These are phyloP conservation scores for Colletotrichum magnum DNA, from an alignment of 2,329 filamentous ascomycete genomes.

Conservation along the genomic window DNA sequence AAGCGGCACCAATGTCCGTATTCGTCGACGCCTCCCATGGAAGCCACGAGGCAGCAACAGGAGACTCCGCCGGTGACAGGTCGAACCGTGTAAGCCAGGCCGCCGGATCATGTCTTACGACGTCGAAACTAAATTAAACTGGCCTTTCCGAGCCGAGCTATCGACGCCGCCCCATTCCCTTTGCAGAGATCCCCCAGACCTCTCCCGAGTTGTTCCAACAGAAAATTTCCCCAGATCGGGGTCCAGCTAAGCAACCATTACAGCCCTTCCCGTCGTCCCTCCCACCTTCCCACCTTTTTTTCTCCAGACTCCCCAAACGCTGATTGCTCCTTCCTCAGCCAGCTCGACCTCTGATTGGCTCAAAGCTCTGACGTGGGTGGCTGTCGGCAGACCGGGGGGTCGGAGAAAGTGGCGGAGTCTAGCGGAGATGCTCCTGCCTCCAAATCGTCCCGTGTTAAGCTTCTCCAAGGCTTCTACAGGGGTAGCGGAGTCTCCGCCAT, in stretches of 20 bases:
- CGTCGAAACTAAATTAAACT: constrained; percentile 19
- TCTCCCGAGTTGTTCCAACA: constrained; percentile 3
- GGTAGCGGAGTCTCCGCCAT: constrained; percentile 38
- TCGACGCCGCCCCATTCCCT: constrained; percentile 1
- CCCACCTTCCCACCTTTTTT: constrained; percentile 13
- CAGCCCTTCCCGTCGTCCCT: background rate
- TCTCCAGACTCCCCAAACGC: constrained; percentile 23
- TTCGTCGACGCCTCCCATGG: background rate
- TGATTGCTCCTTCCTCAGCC: background rate
- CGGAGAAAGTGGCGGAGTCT: constrained; percentile 37
- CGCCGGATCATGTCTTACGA: constrained; percentile 1
- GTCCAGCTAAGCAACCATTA: constrained; percentile 7
- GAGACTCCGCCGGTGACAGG: constrained; percentile 28
- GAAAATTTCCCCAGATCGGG: constrained; percentile 28
- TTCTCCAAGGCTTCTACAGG: background rate
- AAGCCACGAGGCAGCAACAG: constrained; percentile 32
- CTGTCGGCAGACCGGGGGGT: constrained; percentile 4
- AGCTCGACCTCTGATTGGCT: constrained; percentile 9
- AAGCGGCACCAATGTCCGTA: background rate
- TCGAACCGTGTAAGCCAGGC: background rate
- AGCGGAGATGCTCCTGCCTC: constrained; percentile 36
- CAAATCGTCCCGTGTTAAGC: background rate
- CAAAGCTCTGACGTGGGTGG: background rate
- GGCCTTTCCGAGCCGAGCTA: constrained; percentile 19
- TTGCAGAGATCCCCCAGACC: background rate